These are phyloP conservation scores for Zymoseptoria ardabiliae DNA, from an alignment of 2,329 filamentous ascomycete species.

Conservation along the genomic window DNA sequence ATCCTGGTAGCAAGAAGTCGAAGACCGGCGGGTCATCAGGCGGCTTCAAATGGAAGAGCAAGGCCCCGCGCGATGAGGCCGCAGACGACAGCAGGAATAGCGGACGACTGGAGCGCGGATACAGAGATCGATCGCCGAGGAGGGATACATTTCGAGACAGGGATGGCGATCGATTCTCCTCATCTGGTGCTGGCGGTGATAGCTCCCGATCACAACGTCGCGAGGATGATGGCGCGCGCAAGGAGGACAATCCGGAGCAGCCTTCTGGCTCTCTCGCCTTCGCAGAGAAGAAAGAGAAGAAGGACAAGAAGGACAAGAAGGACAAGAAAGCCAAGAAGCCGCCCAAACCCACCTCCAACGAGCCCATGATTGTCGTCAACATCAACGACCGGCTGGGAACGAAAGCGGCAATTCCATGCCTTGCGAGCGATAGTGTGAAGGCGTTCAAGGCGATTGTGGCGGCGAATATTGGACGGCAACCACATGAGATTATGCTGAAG, in stretches of 20 bases:
- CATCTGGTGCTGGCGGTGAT: constrained; percentile 30
- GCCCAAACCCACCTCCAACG: constrained; percentile 35
- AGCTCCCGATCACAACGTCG: constrained; percentile 28
- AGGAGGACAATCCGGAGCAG: constrained; percentile 1
- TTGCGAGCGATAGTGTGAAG: constrained; percentile 74
- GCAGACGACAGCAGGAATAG: constrained; percentile 13
- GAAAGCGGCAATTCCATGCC: constrained; percentile 87
- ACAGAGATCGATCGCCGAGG: constrained; percentile 29
- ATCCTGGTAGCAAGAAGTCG: constrained; percentile 23
- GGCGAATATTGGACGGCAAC: constrained; percentile 76
- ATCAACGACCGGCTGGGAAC: constrained; percentile 94
- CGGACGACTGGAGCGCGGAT: constrained; percentile 27
- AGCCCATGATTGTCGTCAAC: constrained; percentile 89
- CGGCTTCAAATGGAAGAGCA: constrained; percentile 34
- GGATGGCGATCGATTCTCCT: constrained; percentile 9
- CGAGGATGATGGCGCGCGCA: constrained; percentile 1
- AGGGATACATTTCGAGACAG: constrained; percentile 22
- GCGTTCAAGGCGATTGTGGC: constrained; percentile 90
- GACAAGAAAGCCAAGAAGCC: constrained; percentile 21
- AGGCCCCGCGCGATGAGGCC: constrained; percentile 19
- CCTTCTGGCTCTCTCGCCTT: neutral
- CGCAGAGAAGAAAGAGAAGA: constrained; percentile 12
- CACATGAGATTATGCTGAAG: constrained; percentile 86
- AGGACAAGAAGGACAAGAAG: constrained; percentile 19
- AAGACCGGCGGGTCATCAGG: constrained; percentile 15